These are phyloP conservation scores for Zizania palustris DNA, from an alignment of 202 grass and related monocot species.

Conservation along the genomic window DNA sequence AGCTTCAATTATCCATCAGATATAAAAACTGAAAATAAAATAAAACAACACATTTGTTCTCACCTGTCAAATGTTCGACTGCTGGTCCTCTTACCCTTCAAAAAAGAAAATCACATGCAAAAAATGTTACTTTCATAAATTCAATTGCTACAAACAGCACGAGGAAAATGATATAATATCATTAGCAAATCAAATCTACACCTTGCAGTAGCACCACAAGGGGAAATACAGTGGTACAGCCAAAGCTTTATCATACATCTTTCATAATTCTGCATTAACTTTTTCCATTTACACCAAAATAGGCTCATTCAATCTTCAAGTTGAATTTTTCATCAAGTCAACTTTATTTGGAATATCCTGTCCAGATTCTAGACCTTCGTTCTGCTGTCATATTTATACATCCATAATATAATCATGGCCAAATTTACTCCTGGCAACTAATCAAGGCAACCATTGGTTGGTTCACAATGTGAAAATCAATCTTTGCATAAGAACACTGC, in stretches of 20 bases:
- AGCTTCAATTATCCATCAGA: slow-evolving; percentile 23
- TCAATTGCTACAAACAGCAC: slow-evolving; percentile 38
- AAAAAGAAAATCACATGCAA: slow-evolving; percentile 48
- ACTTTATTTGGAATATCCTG: slow-evolving; percentile 13
- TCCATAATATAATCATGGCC: neutral
- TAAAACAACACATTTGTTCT: slow-evolving; percentile 41
- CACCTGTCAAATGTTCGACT: slow-evolving; percentile 53
- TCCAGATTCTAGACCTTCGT: slow-evolving; percentile 29
- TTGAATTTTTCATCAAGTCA: slow-evolving; percentile 16
- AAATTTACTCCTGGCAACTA: neutral
- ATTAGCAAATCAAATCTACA: neutral
- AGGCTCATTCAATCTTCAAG: neutral
- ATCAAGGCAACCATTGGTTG: neutral
- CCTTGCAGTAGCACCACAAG: neutral
- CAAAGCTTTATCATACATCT: neutral
- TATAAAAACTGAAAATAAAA: slow-evolving; percentile 12
- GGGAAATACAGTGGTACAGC: neutral
- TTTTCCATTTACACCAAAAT: slow-evolving; percentile 18
- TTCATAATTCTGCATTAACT: slow-evolving; percentile 6
- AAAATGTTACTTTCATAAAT: slow-evolving; percentile 49
- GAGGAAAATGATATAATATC: slow-evolving; percentile 31
- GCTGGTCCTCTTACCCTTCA: slow-evolving; percentile 62
- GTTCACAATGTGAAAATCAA: neutral
- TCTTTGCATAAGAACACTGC: neutral
- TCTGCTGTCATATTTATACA: neutral